Evolutionary conservation across 2,329 filamentous ascomycete species (phyloP).

Genomic region (Ascocoryne sarcoides): DNA sequence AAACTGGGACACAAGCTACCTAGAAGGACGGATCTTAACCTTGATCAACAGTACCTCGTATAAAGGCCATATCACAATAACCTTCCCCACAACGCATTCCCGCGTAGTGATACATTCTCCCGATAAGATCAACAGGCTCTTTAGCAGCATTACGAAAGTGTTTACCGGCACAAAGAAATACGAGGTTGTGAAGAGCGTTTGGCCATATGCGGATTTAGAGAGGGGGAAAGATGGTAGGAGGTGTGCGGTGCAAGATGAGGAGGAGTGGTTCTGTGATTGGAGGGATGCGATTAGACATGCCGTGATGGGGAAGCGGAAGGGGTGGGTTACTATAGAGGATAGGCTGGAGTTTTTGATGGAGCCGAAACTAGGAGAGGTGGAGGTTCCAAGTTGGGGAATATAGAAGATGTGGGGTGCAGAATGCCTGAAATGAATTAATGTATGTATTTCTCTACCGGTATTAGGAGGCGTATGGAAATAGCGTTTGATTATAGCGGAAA

Average conservation of each 20-base stretch:
- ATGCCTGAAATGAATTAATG: too few relatives aligned
- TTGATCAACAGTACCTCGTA: conserved; percentile 42
- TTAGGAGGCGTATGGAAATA: too few relatives aligned
- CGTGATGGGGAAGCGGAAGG: conserved; percentile 22
- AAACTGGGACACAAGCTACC: conserved; percentile 46
- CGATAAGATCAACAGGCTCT: conserved; percentile 45
- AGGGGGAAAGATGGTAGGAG: conserved; percentile 35
- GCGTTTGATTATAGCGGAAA: too few relatives aligned
- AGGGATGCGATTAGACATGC: conserved; percentile 36
- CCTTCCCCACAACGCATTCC: conserved; percentile 42
- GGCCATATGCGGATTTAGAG: conserved; percentile 44
- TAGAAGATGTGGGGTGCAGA: not conserved
- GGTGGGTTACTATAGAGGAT: conserved; percentile 27
- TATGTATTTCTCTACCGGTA: too few relatives aligned
- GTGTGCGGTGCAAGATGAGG: conserved; percentile 44
- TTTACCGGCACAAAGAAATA: conserved; percentile 46
- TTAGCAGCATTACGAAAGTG: conserved; percentile 42
- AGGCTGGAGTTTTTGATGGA: conserved; percentile 25
- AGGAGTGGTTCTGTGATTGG: conserved; percentile 48
- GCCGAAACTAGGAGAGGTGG: conserved; percentile 10
- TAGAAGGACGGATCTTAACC: conserved; percentile 45
- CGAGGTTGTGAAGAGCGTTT: conserved; percentile 46
- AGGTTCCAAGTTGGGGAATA: too few relatives aligned
- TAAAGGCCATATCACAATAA: conserved; percentile 39
- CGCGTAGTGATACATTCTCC: conserved; percentile 42